Conservation (phyloP, 805 yeast genomes). For the Sugiyamaella lignohabitans region DNA sequence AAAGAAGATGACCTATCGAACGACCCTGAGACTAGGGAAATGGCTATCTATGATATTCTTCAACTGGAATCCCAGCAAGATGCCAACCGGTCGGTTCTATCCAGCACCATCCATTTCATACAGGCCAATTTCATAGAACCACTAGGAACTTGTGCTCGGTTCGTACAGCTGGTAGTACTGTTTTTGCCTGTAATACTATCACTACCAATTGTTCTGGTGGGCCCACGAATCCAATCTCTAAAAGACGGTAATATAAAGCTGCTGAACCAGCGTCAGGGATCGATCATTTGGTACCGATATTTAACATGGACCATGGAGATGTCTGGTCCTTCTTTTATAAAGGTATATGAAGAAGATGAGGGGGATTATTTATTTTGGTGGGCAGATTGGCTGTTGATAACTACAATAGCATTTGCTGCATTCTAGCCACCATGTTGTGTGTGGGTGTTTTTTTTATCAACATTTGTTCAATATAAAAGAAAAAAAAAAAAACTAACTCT, state of each 20-base stretch:
- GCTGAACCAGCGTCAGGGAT: constrained; percentile 45
- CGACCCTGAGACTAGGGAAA: too few relatives aligned
- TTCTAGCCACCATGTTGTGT: background rate
- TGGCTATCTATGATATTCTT: too few relatives aligned
- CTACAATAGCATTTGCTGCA: background rate
- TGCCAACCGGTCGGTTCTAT: too few relatives aligned
- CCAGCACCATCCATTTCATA: too few relatives aligned
- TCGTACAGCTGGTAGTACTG: constrained; percentile 56
- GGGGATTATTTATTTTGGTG: constrained; percentile 11
- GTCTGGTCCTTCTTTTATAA: constrained; percentile 81
- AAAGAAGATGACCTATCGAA: too few relatives aligned
- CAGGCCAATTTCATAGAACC: too few relatives aligned
- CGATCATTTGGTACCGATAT: constrained; percentile 61
- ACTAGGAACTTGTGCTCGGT: constrained; percentile 56
- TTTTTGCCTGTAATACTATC: constrained; percentile 63
- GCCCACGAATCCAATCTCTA: constrained; percentile 33
- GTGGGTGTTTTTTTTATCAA: background rate
- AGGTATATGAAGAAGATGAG: constrained; percentile 23
- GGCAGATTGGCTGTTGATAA: constrained; percentile 2
- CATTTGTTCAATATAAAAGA: background rate
- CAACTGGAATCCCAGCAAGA: too few relatives aligned
- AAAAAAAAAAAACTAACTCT: background rate
- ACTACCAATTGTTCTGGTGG: constrained; percentile 55
- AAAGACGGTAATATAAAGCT: too few relatives aligned
- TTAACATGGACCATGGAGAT: constrained; percentile 62